These are phyloP conservation scores for Logfia minima DNA, from an alignment of 129 eudicot species.

Conservation along the genomic window DNA sequence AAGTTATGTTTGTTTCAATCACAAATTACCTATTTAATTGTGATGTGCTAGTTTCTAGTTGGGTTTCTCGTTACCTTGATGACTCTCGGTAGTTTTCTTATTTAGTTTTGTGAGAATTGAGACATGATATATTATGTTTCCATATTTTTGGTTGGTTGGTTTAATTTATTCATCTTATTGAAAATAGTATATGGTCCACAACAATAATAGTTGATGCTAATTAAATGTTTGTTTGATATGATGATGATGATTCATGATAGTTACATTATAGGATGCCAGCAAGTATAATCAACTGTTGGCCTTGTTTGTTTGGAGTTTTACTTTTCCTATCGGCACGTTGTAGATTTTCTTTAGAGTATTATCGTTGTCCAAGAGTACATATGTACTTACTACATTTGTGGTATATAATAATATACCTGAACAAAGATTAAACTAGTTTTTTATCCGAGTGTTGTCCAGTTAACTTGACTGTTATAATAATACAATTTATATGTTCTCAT, in stretches of 20 bases:
- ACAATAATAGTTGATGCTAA: background rate
- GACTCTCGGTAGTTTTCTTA: background rate
- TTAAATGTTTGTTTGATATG: background rate
- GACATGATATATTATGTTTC: background rate
- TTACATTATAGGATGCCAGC: background rate
- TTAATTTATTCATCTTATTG: background rate
- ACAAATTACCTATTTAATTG: background rate
- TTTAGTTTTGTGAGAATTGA: background rate
- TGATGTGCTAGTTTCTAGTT: background rate
- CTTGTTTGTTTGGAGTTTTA: background rate
- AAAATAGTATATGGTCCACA: background rate
- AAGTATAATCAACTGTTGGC: background rate
- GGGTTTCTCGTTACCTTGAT: background rate
- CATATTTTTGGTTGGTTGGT: background rate
- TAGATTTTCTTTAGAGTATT: too few relatives aligned
- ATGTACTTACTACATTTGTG: too few relatives aligned
- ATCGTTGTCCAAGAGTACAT: too few relatives aligned
- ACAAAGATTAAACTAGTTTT: too few relatives aligned
- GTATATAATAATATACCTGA: too few relatives aligned
- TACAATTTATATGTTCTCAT: too few relatives aligned
- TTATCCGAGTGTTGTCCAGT: too few relatives aligned
- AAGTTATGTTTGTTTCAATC: background rate
- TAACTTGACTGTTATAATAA: too few relatives aligned
- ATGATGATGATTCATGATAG: background rate
- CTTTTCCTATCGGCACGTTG: background rate